phyloP scores from a whole-genome alignment of 805 yeast genomes.

The Saturnispora serradocipensis region DNA sequence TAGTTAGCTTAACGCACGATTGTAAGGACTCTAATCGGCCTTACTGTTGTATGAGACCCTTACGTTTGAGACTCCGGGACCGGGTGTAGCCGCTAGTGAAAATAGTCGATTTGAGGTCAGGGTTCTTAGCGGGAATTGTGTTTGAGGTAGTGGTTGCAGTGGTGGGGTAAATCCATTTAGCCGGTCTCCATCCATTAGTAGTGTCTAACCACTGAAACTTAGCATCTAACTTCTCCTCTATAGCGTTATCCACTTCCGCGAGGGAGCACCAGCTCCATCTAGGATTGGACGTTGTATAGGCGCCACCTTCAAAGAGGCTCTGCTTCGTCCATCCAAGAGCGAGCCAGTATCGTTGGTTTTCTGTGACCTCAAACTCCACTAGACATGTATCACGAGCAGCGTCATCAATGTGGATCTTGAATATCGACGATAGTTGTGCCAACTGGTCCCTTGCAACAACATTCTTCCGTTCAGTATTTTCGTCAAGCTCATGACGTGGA shows the following conservation, averaged over 20 bases:
- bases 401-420: conserved; percentile 7
- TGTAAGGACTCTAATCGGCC: neutral
- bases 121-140: neutral
- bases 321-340: conserved; percentile 51
- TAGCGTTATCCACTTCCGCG: neutral
- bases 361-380: conserved; percentile 41
- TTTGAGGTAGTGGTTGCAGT: neutral
- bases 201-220: neutral
- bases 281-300: conserved; percentile 36
- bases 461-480: neutral
- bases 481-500: neutral
- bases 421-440: conserved; percentile 23
- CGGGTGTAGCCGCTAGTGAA: neutral
- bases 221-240: neutral
- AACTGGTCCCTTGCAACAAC: conserved; percentile 32
- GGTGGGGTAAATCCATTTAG: neutral
- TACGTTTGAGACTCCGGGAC: neutral
- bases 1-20: no score
- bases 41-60: neutral
- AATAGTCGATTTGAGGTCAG: neutral
- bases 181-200: neutral
- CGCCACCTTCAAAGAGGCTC: conserved; percentile 44
- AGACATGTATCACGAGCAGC: conserved; percentile 30
- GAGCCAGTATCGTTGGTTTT: conserved; percentile 54
- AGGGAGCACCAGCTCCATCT: conserved; percentile 6